Evolutionary conservation across 2,329 filamentous ascomycete genomes (phyloP), one percentile per base, ranked within the genome.

Genomic region (Fusarium mangiferae): DNA sequence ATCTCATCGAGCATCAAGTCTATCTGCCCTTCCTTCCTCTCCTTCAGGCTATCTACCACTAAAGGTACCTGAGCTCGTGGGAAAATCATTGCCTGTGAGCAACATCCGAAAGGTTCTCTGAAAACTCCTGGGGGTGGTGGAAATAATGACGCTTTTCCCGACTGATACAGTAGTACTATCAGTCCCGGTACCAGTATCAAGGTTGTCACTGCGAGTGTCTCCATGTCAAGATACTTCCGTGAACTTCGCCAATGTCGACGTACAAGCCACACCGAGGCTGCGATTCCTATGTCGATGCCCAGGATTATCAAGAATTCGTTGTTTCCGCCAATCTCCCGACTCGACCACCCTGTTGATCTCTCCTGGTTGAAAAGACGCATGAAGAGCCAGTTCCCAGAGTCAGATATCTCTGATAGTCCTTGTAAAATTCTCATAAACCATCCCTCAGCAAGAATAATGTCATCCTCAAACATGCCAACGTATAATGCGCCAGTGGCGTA

Each of bases 311-410:
- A 66, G 7, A 56, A 33, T 3, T 70, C 68, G 30, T 61, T 59
- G 9, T 70, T 70, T 4, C 54, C 66, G 1, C 68, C 66, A 18
- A 70, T 70, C 1, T 70, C 44, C 5, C n/a, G 54, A 18, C 66
- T 70, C 17, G 54, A 45, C 54, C 60, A 70, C 7, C 68, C 66
- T 11, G 41, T 70, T 8, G 66, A 70, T 7, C 66, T 38, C 30
- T 70, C 68, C 6, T 70, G 54, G 26, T 70, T 70, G 11, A 70
- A 70, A 7, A 70, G 48, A 15, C 68, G 54, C 66, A 70, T 70
- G 7, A 66, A 70, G 3, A 70, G 24, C 68, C 68, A 70, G 6
- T 65, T n/a, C 0, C 12, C 20, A 17, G 22, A 28, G 22, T 6
- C 24, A 3, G 46, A 15, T 18, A 70, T 70, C 8, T 60, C n/a